Conservation (phyloP, 1,139 yeast genomes). For the Nakaseomyces uthaithaninus region DNA sequence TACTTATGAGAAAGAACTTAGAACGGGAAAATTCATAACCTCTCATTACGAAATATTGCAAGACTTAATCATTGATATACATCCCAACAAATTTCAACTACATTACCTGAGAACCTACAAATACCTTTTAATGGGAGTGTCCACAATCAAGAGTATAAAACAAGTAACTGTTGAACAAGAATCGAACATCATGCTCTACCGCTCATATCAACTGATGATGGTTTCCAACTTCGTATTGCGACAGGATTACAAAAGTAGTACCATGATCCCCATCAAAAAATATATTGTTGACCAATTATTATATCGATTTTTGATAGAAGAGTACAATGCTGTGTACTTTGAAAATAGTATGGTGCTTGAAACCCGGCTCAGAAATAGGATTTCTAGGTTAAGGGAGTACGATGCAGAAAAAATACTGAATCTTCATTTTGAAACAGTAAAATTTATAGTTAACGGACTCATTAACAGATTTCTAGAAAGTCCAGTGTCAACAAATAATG, state of each 20-base stretch:
- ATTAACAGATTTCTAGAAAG: neutral
- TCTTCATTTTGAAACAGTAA: neutral
- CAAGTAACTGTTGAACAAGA: neutral
- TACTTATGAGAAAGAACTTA: neutral
- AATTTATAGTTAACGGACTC: neutral
- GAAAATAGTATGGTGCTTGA: neutral
- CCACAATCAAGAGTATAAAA: too few species aligned
- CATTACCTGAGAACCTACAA: neutral
- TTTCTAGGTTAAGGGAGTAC: neutral
- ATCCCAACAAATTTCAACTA: neutral
- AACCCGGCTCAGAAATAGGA: neutral
- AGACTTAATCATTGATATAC: neutral
- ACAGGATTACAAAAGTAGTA: neutral
- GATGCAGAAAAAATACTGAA: neutral
- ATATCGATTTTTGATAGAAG: neutral
- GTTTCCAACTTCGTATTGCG: neutral
- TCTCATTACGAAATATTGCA: neutral
- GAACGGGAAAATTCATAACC: neutral
- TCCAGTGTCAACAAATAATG: neutral
- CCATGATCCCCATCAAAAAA: neutral
- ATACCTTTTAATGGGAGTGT: too few species aligned
- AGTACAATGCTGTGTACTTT: neutral
- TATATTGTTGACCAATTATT: neutral
- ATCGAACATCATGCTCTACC: neutral
- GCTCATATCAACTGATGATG: neutral